Evolutionary conservation across 202 grass and related monocot genomes (phyloP), one percentile per base, ranked within the genome.

Genomic region (Schoenoplectus tabernaemontani): DNA sequence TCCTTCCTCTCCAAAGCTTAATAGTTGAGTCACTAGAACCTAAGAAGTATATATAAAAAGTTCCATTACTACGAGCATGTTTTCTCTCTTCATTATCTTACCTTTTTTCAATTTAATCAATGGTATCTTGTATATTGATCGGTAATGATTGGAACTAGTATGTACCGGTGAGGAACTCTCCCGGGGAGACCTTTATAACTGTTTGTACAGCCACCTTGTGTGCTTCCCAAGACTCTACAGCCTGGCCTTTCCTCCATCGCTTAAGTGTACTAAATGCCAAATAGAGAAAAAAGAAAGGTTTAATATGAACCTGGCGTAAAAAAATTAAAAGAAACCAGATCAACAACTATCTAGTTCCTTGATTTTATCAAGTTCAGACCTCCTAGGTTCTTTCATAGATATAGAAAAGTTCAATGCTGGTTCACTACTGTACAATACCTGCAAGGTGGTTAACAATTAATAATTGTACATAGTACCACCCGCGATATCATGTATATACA

Each of bases 1-100:
- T 95, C 69, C 89, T 92, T 87, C 91, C 91, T 85, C 89, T 95
- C 95, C 91, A 92, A 61, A 98, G 91, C 68, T 98, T 98, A 59
- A 98, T 83, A 30, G 95, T 98, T 8, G 91, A 89, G 83, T 98
- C 91, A 85, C 91, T 98, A 42, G 90, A 98, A 87, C 89, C 95
- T 98, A 84, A 19, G 78, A 22, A 77, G 78, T 68, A 61, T 26
- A 4, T 23, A 8, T 12, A 57, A 79, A 33, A 77, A 47, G 15
- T 46, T 65, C 66, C 67, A 84, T 34, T 69, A 79, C 4, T 24
- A 53, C 37, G 5, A 71, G 30, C 42, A 38, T 64, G 19, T 0
- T 30, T 62, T 63, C 41, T 71, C 47, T 71, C 11, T 71, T 48
- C 7, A 39, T 47, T 30, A 30, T 71, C 11, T 37, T 78, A 59